Conservation (phyloP, 2,329 filamentous ascomycete genomes). For the Sporothrix sp. region DNA sequence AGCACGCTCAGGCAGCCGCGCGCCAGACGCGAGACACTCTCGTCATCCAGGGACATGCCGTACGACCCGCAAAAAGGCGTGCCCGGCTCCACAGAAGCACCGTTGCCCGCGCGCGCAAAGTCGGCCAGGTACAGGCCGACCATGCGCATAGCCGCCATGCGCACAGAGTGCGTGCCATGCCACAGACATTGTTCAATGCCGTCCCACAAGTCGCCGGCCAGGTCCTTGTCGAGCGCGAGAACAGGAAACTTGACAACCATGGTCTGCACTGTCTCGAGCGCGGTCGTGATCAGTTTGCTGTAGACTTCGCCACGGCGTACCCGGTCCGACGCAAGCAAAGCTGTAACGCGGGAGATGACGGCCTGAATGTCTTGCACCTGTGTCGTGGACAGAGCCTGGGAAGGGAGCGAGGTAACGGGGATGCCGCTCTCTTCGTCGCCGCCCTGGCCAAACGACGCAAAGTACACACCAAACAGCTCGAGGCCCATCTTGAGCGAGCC, state of each 20-base stretch:
- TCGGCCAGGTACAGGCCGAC: conserved; percentile 71
- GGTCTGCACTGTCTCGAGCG: conserved; percentile 58
- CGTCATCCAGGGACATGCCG: conserved; percentile 56
- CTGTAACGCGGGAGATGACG: conserved; percentile 45
- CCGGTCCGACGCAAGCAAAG: conserved; percentile 43
- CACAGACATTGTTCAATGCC: conserved; percentile 58
- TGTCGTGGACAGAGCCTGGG: conserved; percentile 31
- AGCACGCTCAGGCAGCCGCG: conserved; percentile 44
- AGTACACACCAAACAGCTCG: conserved; percentile 74
- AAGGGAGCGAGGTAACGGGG: conserved; percentile 1
- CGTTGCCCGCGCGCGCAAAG: conserved; percentile 40
- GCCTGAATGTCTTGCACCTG: conserved; percentile 59
- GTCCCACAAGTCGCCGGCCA: conserved; percentile 56
- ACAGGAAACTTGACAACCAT: conserved; percentile 60
- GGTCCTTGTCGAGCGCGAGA: conserved; percentile 42
- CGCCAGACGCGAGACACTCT: conserved; percentile 53
- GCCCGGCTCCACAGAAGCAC: background rate
- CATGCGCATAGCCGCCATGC: conserved; percentile 64
- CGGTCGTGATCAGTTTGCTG: conserved; percentile 56
- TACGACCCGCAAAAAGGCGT: conserved; percentile 42
- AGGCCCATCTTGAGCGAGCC: conserved; percentile 54
- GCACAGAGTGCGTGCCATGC: conserved; percentile 64
- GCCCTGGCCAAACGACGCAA: conserved; percentile 46
- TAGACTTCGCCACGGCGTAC: conserved; percentile 42
- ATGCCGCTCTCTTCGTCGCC: background rate